Percentiles rank a stretch among this genome's conserved stretches.
phyloP scores from a whole-genome alignment of 371 early-diverging fungal species.

The Nematocida sp. region DNA sequence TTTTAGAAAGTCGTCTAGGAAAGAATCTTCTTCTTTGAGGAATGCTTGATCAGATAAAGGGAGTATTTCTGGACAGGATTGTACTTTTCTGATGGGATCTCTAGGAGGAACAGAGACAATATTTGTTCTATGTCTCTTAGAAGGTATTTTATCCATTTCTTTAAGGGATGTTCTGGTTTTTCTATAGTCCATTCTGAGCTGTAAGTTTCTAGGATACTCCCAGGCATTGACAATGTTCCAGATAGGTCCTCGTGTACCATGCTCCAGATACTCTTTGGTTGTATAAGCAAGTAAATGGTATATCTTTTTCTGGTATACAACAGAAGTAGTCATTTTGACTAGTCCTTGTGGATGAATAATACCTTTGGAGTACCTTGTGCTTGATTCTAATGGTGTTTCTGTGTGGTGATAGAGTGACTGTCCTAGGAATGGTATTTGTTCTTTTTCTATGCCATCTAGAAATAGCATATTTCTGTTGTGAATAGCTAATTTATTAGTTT shows the following conservation, averaged over 20 bases:
- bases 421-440: too few species aligned
- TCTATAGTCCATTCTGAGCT: slow-evolving; percentile 32
- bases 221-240: slow-evolving; percentile 30
- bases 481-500: too few species aligned
- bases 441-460: background rate
- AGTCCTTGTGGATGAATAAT: slow-evolving; percentile 35
- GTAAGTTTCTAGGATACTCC: slow-evolving; percentile 18
- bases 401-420: too few species aligned
- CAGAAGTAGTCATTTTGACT: slow-evolving; percentile 60
- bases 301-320: slow-evolving; percentile 43
- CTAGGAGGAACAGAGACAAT: too few species aligned
- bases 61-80: too few species aligned
- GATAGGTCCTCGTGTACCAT: background rate
- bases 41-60: too few species aligned
- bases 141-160: background rate
- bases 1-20: too few species aligned
- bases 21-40: too few species aligned
- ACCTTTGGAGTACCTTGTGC: slow-evolving; percentile 46
- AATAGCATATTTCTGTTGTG: slow-evolving; percentile 1
- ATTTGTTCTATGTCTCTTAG: too few species aligned
- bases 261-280: background rate
- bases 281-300: slow-evolving; percentile 63
- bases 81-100: too few species aligned
- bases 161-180: background rate
- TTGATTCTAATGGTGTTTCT: background rate